Conservation (phyloP, 208 protist species). For the Paratrypanosoma confusum region DNA sequence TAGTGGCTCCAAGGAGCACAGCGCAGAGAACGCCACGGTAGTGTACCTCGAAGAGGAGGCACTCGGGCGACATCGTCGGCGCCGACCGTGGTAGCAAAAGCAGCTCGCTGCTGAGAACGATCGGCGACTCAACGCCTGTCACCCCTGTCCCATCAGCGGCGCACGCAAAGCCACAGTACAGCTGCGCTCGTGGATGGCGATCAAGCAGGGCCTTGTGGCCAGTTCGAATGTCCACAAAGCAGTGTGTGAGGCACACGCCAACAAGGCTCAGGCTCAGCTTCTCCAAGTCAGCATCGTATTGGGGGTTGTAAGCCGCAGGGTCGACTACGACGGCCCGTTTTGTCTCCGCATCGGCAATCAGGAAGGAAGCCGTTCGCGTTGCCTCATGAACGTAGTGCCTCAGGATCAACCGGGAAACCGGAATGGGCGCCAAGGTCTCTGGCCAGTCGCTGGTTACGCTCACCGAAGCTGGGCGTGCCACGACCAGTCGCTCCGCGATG, state of each 20-base stretch:
- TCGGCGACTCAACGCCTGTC: background rate
- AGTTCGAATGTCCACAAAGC: slow-evolving; percentile 47
- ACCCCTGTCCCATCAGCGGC: background rate
- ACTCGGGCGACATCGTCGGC: slow-evolving; percentile 62
- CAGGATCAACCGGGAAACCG: slow-evolving; percentile 22
- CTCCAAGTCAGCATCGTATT: slow-evolving; percentile 29
- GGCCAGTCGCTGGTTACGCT: too few species aligned
- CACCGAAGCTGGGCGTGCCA: too few species aligned
- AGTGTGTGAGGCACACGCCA: slow-evolving; percentile 52
- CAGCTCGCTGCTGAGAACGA: slow-evolving; percentile 13
- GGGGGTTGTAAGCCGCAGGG: slow-evolving; percentile 21
- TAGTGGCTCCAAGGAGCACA: slow-evolving; percentile 46
- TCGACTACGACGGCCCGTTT: slow-evolving; percentile 34
- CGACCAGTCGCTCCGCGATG: too few species aligned
- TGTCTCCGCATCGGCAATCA: slow-evolving; percentile 26
- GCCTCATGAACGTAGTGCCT: slow-evolving; percentile 73
- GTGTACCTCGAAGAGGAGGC: slow-evolving; percentile 44
- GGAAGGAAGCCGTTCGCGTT: slow-evolving; percentile 50
- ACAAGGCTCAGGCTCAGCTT: slow-evolving; percentile 18
- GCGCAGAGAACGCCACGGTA: slow-evolving; percentile 19
- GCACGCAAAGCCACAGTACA: slow-evolving; percentile 19
- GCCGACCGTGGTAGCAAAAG: slow-evolving; percentile 22
- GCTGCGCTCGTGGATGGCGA: slow-evolving; percentile 8
- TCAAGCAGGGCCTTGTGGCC: slow-evolving; percentile 23
- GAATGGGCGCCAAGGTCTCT: too few species aligned